Conservation (phyloP, 495 filamentous ascomycete genomes). For the Talaromyces ruber region DNA sequence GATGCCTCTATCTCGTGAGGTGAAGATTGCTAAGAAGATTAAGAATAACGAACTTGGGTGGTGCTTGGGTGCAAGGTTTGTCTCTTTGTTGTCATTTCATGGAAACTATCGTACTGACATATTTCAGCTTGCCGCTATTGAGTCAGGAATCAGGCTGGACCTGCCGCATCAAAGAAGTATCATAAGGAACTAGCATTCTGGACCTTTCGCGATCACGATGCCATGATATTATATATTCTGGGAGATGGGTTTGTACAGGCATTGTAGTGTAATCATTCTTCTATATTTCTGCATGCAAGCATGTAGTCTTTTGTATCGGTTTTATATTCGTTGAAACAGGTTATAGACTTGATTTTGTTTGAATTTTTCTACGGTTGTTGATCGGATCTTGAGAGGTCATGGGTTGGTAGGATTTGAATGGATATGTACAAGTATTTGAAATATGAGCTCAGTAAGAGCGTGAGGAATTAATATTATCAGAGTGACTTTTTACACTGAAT, state of each 20-base stretch:
- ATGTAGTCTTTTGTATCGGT: neutral
- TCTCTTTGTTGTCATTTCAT: slow-evolving; percentile 8
- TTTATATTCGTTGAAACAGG: neutral
- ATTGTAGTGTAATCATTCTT: slow-evolving; percentile 1
- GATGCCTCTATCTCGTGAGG: slow-evolving; percentile 92
- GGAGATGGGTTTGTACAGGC: neutral
- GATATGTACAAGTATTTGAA: neutral
- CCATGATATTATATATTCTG: slow-evolving; percentile 13
- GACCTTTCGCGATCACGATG: slow-evolving; percentile 14
- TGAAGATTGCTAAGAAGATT: slow-evolving; percentile 97
- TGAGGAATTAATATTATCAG: neutral
- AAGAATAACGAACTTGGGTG: slow-evolving; percentile 94
- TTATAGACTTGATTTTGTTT: neutral
- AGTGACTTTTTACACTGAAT: neutral
- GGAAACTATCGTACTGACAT: slow-evolving; percentile 19
- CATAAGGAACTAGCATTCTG: slow-evolving; percentile 22
- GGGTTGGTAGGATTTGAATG: neutral
- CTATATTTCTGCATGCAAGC: neutral
- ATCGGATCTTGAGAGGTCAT: neutral
- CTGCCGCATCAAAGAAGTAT: slow-evolving; percentile 59
- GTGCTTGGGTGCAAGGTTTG: slow-evolving; percentile 93
- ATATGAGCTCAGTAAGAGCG: neutral
- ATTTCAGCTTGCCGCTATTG: slow-evolving; percentile 60
- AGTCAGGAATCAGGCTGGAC: slow-evolving; percentile 68
- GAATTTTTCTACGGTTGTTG: neutral